Base-by-base conservation (phyloP, 352 stramenopile species). In the Phytophthora cryptogea region DNA sequence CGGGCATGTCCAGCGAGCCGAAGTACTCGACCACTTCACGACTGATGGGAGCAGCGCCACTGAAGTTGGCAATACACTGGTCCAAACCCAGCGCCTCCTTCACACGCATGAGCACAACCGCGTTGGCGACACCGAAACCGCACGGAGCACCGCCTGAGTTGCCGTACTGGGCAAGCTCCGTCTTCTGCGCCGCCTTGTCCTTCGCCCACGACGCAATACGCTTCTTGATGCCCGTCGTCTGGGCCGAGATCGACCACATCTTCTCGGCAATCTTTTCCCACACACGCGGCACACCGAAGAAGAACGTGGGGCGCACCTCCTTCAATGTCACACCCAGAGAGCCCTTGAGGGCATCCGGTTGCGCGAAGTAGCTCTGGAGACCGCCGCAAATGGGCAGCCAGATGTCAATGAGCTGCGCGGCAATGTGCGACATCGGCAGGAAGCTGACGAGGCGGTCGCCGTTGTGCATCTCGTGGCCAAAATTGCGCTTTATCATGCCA, bases 1-100 rank as follows among this genome's bases (percentile, higher is more conserved):
- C 86, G 8, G 91, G 92, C 40, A 99, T 76, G 62, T 98, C 95
- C 23, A 99, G 68, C 17, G 92, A 98, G 49, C 83, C 88, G 64
- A 99, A 98, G 74, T 98, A 99, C 31, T 97, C 80, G 10, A 98
- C 70, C 11, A 97, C 89, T 58, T 98, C 92, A n/a, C 80, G 68
- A 52, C 88, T 89, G 56, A 99, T 98, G 3, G 95, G 95, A 26
- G 96, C 95, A 7, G 95, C 96, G 39, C 83, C 88, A 48, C 70
- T 89, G 48, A 90, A 93, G 53, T 54, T 78, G 11, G 74, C 74
- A 45, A 78, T 72, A 60, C 88, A 96, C 61, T 95, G 83, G 72
- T 98, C 90, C 50, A 98, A 66, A 40, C 95, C 95, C 27, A 98
- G 82, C 40, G 86, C 89, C 48, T 92, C 79, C 66, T 95, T 95